Evolutionary conservation across 108 stramenopile species (phyloP).

Genomic region (Nitzschia sp.): DNA sequence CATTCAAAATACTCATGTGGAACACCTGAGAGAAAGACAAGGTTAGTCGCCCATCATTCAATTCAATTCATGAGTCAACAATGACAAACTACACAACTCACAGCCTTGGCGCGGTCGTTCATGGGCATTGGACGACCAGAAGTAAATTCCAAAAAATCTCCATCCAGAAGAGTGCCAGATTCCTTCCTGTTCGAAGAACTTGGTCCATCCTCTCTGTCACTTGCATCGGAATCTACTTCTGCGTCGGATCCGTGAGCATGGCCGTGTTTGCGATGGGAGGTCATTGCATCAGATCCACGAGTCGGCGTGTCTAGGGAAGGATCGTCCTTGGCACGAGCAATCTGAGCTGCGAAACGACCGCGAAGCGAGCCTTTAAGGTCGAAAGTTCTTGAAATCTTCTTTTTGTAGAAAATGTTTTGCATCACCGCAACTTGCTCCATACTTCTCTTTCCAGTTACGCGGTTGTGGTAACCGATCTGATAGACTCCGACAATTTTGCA

Average conservation of each 20-base stretch:
- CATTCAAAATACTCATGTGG: slow-evolving; percentile 94
- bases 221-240: slow-evolving; percentile 30
- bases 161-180: slow-evolving; percentile 83
- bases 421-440: slow-evolving; percentile 97
- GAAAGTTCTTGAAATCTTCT: slow-evolving; percentile 88
- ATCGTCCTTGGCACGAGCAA: slow-evolving; percentile 47
- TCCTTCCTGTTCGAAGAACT: slow-evolving; percentile 10
- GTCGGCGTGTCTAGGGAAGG: slow-evolving; percentile 13
- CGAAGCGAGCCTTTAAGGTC: slow-evolving; percentile 95
- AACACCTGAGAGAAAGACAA: too few relatives aligned
- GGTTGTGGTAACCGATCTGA: slow-evolving; percentile 94
- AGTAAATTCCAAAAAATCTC: slow-evolving; percentile 95
- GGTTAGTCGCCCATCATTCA: too few relatives aligned
- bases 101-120: slow-evolving; percentile 89
- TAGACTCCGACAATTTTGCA: slow-evolving; percentile 98
- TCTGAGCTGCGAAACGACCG: slow-evolving; percentile 88
- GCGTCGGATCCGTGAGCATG: slow-evolving; percentile 37
- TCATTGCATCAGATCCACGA: slow-evolving; percentile 17
- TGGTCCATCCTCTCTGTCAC: slow-evolving; percentile 19
- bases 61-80: too few relatives aligned
- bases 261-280: slow-evolving; percentile 25
- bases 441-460: slow-evolving; percentile 88
- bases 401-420: slow-evolving; percentile 93
- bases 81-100: too few relatives aligned
- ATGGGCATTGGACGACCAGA: slow-evolving; percentile 91